Evolutionary conservation across 495 filamentous ascomycete genomes (phyloP).

Genomic region (Neurospora sp.): DNA sequence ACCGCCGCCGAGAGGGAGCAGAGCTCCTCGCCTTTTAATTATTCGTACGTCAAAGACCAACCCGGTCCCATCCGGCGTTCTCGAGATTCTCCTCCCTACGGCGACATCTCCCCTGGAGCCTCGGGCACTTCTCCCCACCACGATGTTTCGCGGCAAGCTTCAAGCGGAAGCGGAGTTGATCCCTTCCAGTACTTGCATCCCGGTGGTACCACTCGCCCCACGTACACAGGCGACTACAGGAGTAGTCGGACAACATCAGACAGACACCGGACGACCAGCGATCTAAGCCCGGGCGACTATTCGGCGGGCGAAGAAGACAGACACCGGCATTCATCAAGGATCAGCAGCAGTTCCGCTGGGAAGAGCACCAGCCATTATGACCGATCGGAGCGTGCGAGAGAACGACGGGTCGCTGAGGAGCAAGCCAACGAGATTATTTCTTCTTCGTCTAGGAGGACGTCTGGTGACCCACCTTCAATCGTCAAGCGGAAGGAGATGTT

Average conservation of each 20-base stretch:
- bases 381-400: not conserved
- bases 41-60: slow-evolving; percentile 25
- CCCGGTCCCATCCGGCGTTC: not conserved
- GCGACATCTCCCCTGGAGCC: not conserved
- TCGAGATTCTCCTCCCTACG: slow-evolving; percentile 1
- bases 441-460: not conserved
- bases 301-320: not conserved
- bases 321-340: not conserved
- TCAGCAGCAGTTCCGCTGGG: not conserved
- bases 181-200: not conserved
- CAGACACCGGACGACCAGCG: not conserved
- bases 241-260: not conserved
- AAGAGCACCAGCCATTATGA: not conserved
- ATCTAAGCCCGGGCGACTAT: not conserved
- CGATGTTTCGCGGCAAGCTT: not conserved
- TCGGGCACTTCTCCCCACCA: not conserved
- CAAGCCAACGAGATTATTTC: not conserved
- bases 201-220: not conserved
- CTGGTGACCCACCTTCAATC: not conserved
- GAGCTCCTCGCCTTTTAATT: slow-evolving; percentile 32
- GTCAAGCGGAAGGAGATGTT: not conserved
- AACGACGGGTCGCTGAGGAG: not conserved
- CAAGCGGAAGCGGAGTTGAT: not conserved
- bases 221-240: not conserved
- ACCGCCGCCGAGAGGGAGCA: slow-evolving; percentile 15